These are phyloP conservation scores for Helicocarpus griseus DNA, from an alignment of 2,329 filamentous ascomycete species.

Conservation along the genomic window DNA sequence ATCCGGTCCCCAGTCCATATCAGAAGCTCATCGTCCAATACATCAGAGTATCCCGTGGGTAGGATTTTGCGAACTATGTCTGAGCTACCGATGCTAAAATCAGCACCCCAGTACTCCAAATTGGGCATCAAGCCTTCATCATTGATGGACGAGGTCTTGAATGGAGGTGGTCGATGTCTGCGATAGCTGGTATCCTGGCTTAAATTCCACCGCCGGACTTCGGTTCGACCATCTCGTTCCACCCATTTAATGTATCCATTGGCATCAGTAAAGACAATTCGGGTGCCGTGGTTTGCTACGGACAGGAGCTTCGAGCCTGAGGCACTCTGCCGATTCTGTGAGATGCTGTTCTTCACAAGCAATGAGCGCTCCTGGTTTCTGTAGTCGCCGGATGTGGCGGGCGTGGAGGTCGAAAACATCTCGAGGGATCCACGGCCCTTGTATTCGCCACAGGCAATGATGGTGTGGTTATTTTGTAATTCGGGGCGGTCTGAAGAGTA, in stretches of 20 bases:
- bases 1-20: conserved; percentile 84
- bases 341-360: conserved; percentile 23
- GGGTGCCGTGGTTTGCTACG: conserved; percentile 69
- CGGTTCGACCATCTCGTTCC: conserved; percentile 63
- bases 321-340: conserved; percentile 75
- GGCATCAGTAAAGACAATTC: conserved; percentile 74
- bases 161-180: conserved; percentile 9
- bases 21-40: conserved; percentile 54
- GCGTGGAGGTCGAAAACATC: conserved; percentile 48
- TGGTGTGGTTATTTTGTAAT: conserved; percentile 49
- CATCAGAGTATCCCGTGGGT: conserved; percentile 41
- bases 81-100: conserved; percentile 45
- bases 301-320: conserved; percentile 72
- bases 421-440: conserved; percentile 85
- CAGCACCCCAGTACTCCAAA: conserved; percentile 42
- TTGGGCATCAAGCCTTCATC: too few relatives aligned
- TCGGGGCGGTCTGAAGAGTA: conserved; percentile 30
- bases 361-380: background rate
- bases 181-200: conserved; percentile 27
- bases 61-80: conserved; percentile 76
- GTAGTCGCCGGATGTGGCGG: conserved; percentile 16
- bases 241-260: conserved; percentile 83
- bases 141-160: conserved; percentile 38
- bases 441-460: conserved; percentile 82
- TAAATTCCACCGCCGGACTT: conserved; percentile 49